Evolutionary conservation across 2,329 filamentous ascomycete genomes (phyloP), one percentile per base, ranked within the genome.

Genomic region (Ophiosphaerella narmari): DNA sequence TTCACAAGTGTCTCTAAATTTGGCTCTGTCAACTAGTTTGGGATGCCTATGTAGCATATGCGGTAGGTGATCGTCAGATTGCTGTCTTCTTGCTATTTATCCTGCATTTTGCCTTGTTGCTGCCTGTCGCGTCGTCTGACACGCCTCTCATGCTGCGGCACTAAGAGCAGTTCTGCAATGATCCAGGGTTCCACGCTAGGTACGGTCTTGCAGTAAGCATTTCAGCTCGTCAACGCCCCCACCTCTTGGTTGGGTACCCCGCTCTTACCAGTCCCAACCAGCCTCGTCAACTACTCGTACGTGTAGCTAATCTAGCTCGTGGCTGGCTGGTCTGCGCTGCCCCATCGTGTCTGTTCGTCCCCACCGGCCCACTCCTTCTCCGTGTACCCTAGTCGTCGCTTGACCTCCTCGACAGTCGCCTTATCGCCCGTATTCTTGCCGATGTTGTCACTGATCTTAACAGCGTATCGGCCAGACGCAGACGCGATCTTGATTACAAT

Each of bases 401-500:
- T 99, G 55, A 97, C 91, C 59, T 86, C 84, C 48, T 86, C 80
- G 0, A 99, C 89, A 1, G 88, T 90, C 16, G 81, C 81, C 63
- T 86, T 84, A 67, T 97, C 88, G 7, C 94, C 94, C 0, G 91
- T 97, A 67, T 99, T 99, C 81, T 99, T 99, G 39, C 91, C 85
- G 58, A 87, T 82, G 67, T 97, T 97, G 72, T 81, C 82, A 62
- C 86, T 97, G 60, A 99, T 90, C 79, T 99, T 99, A 68, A 99
- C 86, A 2, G 94, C 92, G 0, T 88, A 84, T 39, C 86, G 84
- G 5, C 92, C 92, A 12, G 80, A 84, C 0, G 91, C 94, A 8
- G 90, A 91, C 55, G 90, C 90, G 53, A 99, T 82, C 77, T 99
- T 99, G 77, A 99, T 97, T 61, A 99, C 94, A 65, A 99, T 99